Percentiles rank a stretch among this genome's conserved stretches.
phyloP scores from a whole-genome alignment of 495 filamentous ascomycete genomes.

The Talaromyces wortmannii region DNA sequence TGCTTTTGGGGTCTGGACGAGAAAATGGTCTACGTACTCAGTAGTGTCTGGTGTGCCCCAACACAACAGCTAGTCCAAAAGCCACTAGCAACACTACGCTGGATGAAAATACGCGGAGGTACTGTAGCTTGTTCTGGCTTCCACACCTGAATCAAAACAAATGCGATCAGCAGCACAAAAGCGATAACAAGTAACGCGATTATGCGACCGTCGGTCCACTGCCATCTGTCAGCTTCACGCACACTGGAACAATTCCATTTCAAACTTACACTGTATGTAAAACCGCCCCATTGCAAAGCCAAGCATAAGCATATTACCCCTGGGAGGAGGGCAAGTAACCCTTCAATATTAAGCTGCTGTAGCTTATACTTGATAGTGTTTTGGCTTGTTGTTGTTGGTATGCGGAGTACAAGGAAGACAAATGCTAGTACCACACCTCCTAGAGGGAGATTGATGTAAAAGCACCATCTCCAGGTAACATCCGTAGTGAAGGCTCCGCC shows the following conservation, averaged over 20 bases:
- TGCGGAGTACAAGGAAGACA: conserved; percentile 14
- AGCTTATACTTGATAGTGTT: conserved; percentile 21
- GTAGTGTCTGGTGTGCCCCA: conserved; percentile 7
- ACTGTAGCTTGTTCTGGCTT: conserved; percentile 13
- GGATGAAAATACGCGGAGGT: conserved; percentile 9
- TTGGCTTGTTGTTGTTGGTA: conserved; percentile 34
- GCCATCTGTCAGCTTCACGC: background rate
- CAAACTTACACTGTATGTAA: conserved; percentile 1
- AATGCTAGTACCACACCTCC: conserved; percentile 22
- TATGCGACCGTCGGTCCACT: conserved; percentile 39
- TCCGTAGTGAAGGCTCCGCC: conserved; percentile 39
- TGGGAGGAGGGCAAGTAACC: conserved; percentile 14
- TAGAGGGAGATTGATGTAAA: conserved; percentile 41
- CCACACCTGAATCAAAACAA: conserved; percentile 33
- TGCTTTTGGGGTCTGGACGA: too few relatives aligned
- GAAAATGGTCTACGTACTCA: too few relatives aligned
- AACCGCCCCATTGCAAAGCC: conserved; percentile 17
- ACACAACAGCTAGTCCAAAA: conserved; percentile 4
- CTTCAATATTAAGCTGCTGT: conserved; percentile 23
- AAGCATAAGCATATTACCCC: conserved; percentile 22
- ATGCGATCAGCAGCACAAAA: conserved; percentile 27
- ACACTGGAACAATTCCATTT: background rate
- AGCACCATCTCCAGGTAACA: conserved; percentile 45
- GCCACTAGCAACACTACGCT: conserved; percentile 8
- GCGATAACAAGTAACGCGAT: conserved; percentile 40